phyloP scores from a whole-genome alignment of 208 protist species.

The Leptomonas pyrrhocoris region DNA sequence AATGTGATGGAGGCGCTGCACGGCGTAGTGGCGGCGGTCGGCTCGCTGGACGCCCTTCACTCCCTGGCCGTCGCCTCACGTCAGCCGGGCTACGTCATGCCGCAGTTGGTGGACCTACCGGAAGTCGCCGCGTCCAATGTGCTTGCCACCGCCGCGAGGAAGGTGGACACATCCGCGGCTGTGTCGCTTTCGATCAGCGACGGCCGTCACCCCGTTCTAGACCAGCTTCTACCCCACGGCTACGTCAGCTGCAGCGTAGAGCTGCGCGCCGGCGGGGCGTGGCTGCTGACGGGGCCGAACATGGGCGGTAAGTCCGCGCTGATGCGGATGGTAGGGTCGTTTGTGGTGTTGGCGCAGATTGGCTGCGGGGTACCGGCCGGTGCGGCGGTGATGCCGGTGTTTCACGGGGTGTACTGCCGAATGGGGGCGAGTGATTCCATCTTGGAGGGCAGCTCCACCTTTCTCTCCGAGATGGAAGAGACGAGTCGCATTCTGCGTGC shows the following conservation, averaged over 20 bases:
- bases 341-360: constrained; percentile 94
- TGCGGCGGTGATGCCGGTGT: constrained; percentile 78
- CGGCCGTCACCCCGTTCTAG: constrained; percentile 79
- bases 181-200: constrained; percentile 39
- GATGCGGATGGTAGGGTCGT: constrained; percentile 92
- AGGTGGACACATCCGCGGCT: not conserved
- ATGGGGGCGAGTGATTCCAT: constrained; percentile 95
- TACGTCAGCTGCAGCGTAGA: constrained; percentile 76
- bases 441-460: constrained; percentile 93
- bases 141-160: not conserved
- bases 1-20: constrained; percentile 41
- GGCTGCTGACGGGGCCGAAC: constrained; percentile 94
- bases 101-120: constrained; percentile 32
- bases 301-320: constrained; percentile 96
- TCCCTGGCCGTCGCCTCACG: constrained; percentile 60
- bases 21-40: constrained; percentile 49
- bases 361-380: constrained; percentile 95
- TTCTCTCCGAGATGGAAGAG: constrained; percentile 97
- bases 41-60: constrained; percentile 65
- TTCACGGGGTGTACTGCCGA: constrained; percentile 91
- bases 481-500: constrained; percentile 92
- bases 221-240: constrained; percentile 52
- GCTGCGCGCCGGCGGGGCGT: constrained; percentile 51
- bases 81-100: constrained; percentile 67
- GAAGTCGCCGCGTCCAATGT: not conserved